Evolutionary conservation across 163 green algal species (phyloP).

Genomic region (Scenedesmus sp.): DNA sequence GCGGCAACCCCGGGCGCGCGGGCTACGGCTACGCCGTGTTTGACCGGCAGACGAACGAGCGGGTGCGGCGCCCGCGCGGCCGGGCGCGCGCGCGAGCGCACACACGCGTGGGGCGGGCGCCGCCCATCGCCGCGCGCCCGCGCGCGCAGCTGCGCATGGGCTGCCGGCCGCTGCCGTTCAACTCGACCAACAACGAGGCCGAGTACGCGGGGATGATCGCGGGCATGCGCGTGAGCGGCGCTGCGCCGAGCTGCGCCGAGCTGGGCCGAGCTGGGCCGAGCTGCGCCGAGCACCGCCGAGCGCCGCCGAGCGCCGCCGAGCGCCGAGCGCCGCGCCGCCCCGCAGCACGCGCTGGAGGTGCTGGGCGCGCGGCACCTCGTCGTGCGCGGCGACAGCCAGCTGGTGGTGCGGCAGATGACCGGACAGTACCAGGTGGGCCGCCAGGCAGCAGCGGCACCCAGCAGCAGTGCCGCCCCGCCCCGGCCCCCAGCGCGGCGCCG

Average conservation of each 20-base stretch:
- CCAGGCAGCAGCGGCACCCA: too few relatives aligned
- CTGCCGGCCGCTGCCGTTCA: slow-evolving; percentile 12
- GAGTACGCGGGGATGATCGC: slow-evolving; percentile 35
- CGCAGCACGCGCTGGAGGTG: slow-evolving; percentile 6
- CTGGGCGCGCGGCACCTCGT: slow-evolving; percentile 2
- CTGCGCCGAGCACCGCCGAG: too few relatives aligned
- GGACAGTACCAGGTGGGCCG: slow-evolving; percentile 14
- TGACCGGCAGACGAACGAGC: slow-evolving; percentile 1
- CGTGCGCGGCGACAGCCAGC: slow-evolving; percentile 26
- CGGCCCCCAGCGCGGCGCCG: too few relatives aligned
- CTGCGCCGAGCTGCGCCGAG: too few relatives aligned
- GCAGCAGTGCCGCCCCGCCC: too few relatives aligned
- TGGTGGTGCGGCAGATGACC: slow-evolving; percentile 34
- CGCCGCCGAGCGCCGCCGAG: too few relatives aligned
- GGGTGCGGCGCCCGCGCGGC: too few relatives aligned
- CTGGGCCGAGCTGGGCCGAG: too few relatives aligned
- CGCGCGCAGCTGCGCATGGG: slow-evolving; percentile 18
- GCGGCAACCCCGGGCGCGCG: slow-evolving; percentile 29
- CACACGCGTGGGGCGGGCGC: too few relatives aligned
- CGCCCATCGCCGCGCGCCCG: too few relatives aligned
- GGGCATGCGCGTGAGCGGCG: slow-evolving; percentile 25
- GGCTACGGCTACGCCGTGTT: slow-evolving; percentile 39
- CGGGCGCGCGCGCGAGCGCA: too few relatives aligned
- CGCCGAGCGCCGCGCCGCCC: neutral
- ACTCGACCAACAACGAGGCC: slow-evolving; percentile 37